phyloP scores from a whole-genome alignment of 1,139 yeast species.

The Nakaseomyces sp. region DNA sequence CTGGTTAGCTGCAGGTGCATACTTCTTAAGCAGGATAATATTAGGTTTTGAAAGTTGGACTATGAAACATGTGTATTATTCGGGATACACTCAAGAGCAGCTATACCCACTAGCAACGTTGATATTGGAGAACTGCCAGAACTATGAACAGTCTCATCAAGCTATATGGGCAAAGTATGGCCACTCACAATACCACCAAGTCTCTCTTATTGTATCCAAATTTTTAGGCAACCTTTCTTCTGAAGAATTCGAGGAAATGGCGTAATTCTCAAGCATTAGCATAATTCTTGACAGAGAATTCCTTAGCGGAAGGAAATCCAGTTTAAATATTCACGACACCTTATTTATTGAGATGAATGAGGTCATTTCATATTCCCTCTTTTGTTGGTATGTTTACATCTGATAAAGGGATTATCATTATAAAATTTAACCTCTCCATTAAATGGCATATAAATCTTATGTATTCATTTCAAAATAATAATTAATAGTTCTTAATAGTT shows the following conservation, averaged over 20 bases:
- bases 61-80: slow-evolving; percentile 71
- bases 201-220: slow-evolving; percentile 1
- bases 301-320: too few species aligned
- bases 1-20: slow-evolving; percentile 93
- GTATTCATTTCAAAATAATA: background rate
- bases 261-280: background rate
- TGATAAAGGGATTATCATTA: too few species aligned
- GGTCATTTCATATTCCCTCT: too few species aligned
- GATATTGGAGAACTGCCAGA: slow-evolving; percentile 59
- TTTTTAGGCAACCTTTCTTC: slow-evolving; percentile 4
- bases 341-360: too few species aligned
- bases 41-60: slow-evolving; percentile 59
- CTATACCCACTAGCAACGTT: slow-evolving; percentile 65
- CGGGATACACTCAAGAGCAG: slow-evolving; percentile 84
- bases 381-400: too few species aligned
- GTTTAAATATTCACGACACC: background rate
- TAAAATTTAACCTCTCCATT: too few species aligned
- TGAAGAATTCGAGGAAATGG: slow-evolving; percentile 1
- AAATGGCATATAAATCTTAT: too few species aligned
- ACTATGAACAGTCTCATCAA: slow-evolving; percentile 63
- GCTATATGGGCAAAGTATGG: slow-evolving; percentile 78
- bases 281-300: background rate
- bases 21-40: slow-evolving; percentile 66
- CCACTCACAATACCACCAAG: slow-evolving; percentile 19
- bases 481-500: background rate